phyloP scores from a whole-genome alignment of 2,329 filamentous ascomycete genomes.

The Microascus cirrosus region DNA sequence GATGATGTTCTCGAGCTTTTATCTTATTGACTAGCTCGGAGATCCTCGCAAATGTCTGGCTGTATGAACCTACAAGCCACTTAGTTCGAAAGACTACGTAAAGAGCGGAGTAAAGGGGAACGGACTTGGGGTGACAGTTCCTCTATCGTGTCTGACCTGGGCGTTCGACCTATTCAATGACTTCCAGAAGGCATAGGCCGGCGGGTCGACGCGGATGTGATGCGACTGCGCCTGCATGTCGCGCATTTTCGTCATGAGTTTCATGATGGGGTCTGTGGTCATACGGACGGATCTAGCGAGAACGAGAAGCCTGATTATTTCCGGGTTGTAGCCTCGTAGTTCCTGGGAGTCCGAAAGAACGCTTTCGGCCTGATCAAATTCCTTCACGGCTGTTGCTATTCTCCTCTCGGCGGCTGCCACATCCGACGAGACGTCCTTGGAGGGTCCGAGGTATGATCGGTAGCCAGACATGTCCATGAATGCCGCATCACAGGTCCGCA shows the following conservation, averaged over 20 bases:
- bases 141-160: slow-evolving; percentile 47
- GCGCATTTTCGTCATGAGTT: slow-evolving; percentile 32
- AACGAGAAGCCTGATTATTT: slow-evolving; percentile 41
- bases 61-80: slow-evolving; percentile 19
- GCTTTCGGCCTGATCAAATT: slow-evolving; percentile 35
- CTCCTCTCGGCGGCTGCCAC: slow-evolving; percentile 24
- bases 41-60: slow-evolving; percentile 32
- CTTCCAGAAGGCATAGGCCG: slow-evolving; percentile 43
- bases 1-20: slow-evolving; percentile 24
- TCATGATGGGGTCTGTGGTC: slow-evolving; percentile 33
- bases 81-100: not conserved
- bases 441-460: slow-evolving; percentile 32
- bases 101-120: not conserved
- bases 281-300: slow-evolving; percentile 44
- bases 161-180: slow-evolving; percentile 41
- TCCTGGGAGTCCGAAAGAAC: slow-evolving; percentile 30
- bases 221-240: slow-evolving; percentile 30
- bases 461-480: slow-evolving; percentile 43
- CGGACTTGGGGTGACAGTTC: slow-evolving; percentile 40
- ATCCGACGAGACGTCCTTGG: slow-evolving; percentile 27
- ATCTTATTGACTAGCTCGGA: slow-evolving; percentile 29
- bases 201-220: slow-evolving; percentile 31
- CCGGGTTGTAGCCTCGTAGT: slow-evolving; percentile 31
- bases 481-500: slow-evolving; percentile 36
- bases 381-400: slow-evolving; percentile 28